Base-by-base conservation (phyloP, 208 protist species). In the Acanthamoeba royreba region DNA sequence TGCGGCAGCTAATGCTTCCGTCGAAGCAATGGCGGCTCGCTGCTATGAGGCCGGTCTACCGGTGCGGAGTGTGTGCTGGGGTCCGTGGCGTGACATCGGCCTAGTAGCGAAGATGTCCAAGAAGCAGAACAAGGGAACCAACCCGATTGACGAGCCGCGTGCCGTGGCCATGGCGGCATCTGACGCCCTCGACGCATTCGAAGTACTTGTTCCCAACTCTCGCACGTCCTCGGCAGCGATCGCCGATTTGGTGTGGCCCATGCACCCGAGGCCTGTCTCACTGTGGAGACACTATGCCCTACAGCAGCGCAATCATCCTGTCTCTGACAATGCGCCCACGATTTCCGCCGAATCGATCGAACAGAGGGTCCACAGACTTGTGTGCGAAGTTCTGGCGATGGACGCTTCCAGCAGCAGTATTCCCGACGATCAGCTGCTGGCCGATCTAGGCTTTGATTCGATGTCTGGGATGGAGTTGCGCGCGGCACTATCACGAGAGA, bases 1-100 rank as follows among this genome's bases (percentile, higher is more conserved):
- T 53, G 66, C 66, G n/a, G 94, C 94, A 40, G 96, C 95, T 31
- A 97, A 96, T 47, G 63, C 83, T 28, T 46, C 95, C 11, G 72
- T 96, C 17, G 96, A 97, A 52, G 31, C 53, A 58, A 42, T 97
- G 38, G 92, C 92, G 17, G 45, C 53, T 15, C 74, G 63, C 28
- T 66, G 95, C 33, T 40, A 74, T 17, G 22, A 11, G 35, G 46
- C 33, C 5, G 95, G 95, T 35, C 93, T 96, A 22, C 92, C 93
- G 25, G 95, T 77, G 8, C 69, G 95, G 15, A 49, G 45, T 11
- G 74, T 97, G 17, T 89, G 79, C 19, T 96, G 95, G 94, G 95
- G 95, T 25, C 77, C 92, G 25, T 96, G 94, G 94, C 89, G 83
- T 47, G 95, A 97, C 49, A 92, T 45, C 42, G 95, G 95, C 58